Evolutionary conservation across 768 basidiomycete species (phyloP).

Genomic region (Lentinula sp.): DNA sequence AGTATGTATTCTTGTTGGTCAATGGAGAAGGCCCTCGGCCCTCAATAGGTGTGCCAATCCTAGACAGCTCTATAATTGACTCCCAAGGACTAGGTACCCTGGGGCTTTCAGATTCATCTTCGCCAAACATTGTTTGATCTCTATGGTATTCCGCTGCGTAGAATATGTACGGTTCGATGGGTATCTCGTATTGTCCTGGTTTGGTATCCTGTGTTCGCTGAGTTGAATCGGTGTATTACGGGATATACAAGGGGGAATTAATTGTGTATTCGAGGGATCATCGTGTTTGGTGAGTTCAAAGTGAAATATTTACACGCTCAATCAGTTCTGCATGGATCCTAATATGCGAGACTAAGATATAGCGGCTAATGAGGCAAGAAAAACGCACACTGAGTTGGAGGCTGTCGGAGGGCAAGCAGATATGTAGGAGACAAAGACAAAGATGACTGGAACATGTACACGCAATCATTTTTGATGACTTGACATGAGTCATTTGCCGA

Average conservation of each 20-base stretch:
- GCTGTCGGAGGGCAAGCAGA: neutral
- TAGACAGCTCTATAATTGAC: conserved; percentile 47
- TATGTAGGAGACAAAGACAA: too few species aligned
- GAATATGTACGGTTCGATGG: neutral
- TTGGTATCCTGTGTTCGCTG: neutral
- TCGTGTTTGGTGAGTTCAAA: conserved; percentile 17
- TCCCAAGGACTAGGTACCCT: conserved; percentile 83
- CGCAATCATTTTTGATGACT: too few species aligned
- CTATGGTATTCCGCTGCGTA: neutral
- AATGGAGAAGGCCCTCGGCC: conserved; percentile 13
- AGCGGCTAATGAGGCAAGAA: neutral
- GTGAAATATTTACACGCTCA: neutral
- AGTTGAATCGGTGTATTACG: neutral
- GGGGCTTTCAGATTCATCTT: conserved; percentile 76
- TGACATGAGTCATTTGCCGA: too few species aligned
- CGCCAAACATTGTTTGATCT: conserved; percentile 62
- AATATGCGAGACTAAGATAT: neutral
- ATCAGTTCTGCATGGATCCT: neutral
- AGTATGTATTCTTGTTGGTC: conserved; percentile 8
- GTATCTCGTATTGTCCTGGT: neutral
- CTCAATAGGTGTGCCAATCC: neutral
- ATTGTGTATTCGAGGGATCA: conserved; percentile 55
- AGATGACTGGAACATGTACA: too few species aligned
- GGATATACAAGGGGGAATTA: conserved; percentile 7
- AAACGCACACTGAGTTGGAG: neutral